Conservation (phyloP, 116 monocot genomes). For the Posidonia oceanica region DNA sequence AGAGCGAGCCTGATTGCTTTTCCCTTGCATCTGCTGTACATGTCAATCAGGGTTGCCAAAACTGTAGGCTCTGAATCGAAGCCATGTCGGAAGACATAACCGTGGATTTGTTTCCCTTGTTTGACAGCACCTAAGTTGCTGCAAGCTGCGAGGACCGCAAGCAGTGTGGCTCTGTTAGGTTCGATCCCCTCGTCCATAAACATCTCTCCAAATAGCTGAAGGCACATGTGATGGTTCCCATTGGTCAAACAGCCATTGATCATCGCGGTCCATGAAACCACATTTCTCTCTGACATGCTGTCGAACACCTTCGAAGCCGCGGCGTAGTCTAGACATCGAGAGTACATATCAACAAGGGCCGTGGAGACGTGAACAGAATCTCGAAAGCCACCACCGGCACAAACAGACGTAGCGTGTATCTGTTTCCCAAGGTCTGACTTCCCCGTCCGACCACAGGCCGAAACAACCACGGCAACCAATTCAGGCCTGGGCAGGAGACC, state of each 20-base stretch:
- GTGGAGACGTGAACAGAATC: conserved; percentile 14
- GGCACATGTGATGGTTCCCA: conserved; percentile 3
- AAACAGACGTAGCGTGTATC: conserved; percentile 21
- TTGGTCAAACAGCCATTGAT: conserved; percentile 19
- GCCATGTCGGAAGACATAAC: conserved; percentile 12
- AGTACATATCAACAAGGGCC: conserved; percentile 35
- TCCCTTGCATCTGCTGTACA: conserved; percentile 18
- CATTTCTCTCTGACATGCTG: conserved; percentile 26
- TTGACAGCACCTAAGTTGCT: conserved; percentile 10
- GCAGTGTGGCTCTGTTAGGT: conserved; percentile 30
- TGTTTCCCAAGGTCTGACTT: conserved; percentile 7
- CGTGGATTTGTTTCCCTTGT: conserved; percentile 20
- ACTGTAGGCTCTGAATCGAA: conserved; percentile 11
- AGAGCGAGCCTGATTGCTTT: conserved; percentile 2
- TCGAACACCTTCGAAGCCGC: conserved; percentile 20
- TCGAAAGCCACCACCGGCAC: neutral
- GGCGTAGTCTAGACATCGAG: conserved; percentile 14
- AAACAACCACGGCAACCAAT: conserved; percentile 22
- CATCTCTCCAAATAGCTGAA: conserved; percentile 24
- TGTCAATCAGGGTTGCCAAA: conserved; percentile 16
- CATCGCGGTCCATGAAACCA: conserved; percentile 44
- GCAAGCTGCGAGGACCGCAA: conserved; percentile 26
- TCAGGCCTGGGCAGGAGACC: conserved; percentile 20
- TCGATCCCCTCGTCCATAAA: conserved; percentile 4
- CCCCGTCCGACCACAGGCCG: conserved; percentile 16